Base-by-base conservation (phyloP, 305 asterid genomes). In the Fraxinus albicans region DNA sequence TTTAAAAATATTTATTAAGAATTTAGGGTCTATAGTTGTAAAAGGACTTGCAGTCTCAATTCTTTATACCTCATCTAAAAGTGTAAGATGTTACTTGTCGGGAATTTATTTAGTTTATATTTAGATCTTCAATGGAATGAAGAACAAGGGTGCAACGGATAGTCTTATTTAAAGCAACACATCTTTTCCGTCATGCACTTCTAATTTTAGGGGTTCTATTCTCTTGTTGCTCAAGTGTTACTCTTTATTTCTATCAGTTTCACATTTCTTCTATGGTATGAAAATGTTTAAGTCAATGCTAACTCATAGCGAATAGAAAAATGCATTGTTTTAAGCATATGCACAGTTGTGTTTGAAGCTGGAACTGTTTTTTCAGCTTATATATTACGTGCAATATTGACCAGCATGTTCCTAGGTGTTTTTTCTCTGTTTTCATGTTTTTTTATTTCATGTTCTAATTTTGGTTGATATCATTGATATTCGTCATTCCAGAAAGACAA, bases 401-500 rank as follows among this genome's bases (percentile, higher is more conserved):
- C 83, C 65, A 50, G 73, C 80, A 77, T 79, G 33, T 76, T 25
- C 34, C 40, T 77, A 27, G 77, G 60, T 8, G 31, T 44, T 23
- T 74, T 79, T 31, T 63, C 77, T 35, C 76, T 79, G n/a, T 73
- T 69, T 80, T 76, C 58, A 0, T 75, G 42, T 70, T 72, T 55
- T 31, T 76, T 79, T 67, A 50, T 72, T 60, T 80, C 55, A 40
- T 78, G 77, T 83, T 75, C 83, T 72, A 76, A 7, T 40, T 80
- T 78, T 81, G 78, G 70, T 77, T 76, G 63, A 76, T 36, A 33
- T 80, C 55, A 75, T 81, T 58, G 83, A 23, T 67, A 9, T 77
- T 80, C 65, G 70, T 60, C 88, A 83, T 89, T 84, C 75, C 97
- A 96, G 99, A 94, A 93, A 88, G 99, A 96, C 92, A 96, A 94